Evolutionary conservation across 805 yeast species (phyloP).

Genomic region (Barnettozyma wickerhamii): DNA sequence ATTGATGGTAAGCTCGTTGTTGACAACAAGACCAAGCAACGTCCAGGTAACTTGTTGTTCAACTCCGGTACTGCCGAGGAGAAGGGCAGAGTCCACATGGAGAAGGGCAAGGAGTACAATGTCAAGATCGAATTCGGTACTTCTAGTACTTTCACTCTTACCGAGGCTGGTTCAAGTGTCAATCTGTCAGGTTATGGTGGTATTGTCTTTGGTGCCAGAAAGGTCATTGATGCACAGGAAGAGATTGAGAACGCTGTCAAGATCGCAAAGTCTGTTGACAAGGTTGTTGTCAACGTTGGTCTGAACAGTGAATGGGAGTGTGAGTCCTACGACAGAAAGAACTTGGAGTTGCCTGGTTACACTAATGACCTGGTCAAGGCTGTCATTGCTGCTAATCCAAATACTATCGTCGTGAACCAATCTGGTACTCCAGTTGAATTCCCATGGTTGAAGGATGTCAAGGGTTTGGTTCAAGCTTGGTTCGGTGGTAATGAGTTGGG

Average conservation of each 20-base stretch:
- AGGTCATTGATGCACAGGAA: constrained; percentile 26
- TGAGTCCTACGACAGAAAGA: constrained; percentile 52
- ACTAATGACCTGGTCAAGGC: constrained; percentile 42
- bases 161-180: constrained; percentile 10
- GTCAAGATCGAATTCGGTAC: constrained; percentile 49
- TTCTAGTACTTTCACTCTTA: constrained; percentile 32
- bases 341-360: constrained; percentile 47
- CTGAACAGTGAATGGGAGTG: constrained; percentile 53
- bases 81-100: constrained; percentile 33
- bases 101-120: constrained; percentile 41
- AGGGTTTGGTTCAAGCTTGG: constrained; percentile 48
- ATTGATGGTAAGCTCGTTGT: constrained; percentile 49
- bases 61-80: constrained; percentile 53
- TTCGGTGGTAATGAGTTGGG: constrained; percentile 57
- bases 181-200: constrained; percentile 33
- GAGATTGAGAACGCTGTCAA: constrained; percentile 41
- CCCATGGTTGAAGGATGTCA: constrained; percentile 45
- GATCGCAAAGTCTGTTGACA: constrained; percentile 46
- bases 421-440: constrained; percentile 59
- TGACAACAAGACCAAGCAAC: constrained; percentile 53
- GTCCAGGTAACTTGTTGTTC: constrained; percentile 45
- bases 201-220: constrained; percentile 30
- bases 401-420: constrained; percentile 51
- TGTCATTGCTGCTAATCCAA: constrained; percentile 42
- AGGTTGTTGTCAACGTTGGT: constrained; percentile 49